These are phyloP conservation scores for Albophoma yamanashiensis DNA, from an alignment of 2,329 filamentous ascomycete genomes.

Conservation along the genomic window DNA sequence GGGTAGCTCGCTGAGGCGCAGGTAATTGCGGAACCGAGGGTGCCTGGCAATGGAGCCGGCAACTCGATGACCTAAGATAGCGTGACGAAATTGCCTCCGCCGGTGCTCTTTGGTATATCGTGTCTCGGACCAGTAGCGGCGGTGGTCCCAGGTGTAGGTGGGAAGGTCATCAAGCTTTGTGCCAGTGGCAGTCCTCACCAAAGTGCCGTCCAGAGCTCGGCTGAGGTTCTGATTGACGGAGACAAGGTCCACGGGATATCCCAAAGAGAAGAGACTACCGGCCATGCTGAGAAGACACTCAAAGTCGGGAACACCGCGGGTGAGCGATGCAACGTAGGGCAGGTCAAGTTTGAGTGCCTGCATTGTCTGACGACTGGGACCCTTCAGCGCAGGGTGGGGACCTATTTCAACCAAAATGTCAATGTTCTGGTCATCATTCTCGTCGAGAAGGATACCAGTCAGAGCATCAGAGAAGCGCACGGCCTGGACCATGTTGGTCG, in stretches of 20 bases:
- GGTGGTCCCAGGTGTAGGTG: neutral
- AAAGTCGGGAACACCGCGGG: neutral
- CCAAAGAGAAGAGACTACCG: neutral
- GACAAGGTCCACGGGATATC: neutral
- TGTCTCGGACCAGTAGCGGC: neutral
- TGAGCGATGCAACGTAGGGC: neutral
- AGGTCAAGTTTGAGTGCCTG: neutral
- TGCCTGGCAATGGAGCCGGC: neutral
- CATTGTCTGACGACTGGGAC: neutral
- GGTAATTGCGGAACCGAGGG: neutral
- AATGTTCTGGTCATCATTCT: neutral
- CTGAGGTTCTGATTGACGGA: neutral
- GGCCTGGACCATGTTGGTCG: neutral
- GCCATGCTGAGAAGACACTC: neutral
- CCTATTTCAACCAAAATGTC: neutral
- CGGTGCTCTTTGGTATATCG: neutral
- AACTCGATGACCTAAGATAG: neutral
- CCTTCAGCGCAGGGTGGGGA: neutral
- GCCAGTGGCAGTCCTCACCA: neutral
- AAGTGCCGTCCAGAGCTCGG: neutral
- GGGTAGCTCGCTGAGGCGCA: neutral
- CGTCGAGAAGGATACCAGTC: neutral
- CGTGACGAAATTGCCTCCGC: neutral
- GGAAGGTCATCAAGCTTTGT: neutral
- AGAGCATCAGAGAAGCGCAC: neutral